Base-by-base conservation (phyloP, 495 filamentous ascomycete species). In the Thermothielavioides terrestris region DNA sequence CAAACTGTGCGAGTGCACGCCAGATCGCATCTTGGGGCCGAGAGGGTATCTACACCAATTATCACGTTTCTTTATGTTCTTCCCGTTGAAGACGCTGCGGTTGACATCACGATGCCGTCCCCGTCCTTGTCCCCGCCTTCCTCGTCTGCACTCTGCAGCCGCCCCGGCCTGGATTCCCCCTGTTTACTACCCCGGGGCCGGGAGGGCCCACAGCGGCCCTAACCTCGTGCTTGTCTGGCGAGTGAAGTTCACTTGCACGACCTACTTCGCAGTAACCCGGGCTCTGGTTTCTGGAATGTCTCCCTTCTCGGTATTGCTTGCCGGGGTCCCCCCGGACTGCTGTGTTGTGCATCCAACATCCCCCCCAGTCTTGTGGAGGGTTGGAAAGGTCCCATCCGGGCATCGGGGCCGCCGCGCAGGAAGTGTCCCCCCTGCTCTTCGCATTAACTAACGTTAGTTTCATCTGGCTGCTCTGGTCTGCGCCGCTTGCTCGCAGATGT, bases 401-500 rank as follows among this genome's bases (percentile, higher is more conserved):
- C n/a, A n/a, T n/a, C n/a, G n/a, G n/a, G n/a, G n/a, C n/a, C n/a
- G n/a, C n/a, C n/a, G n/a, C n/a, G n/a, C n/a, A n/a, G n/a, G n/a
- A n/a, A n/a, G n/a, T n/a, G n/a, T n/a, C n/a, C n/a, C n/a, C n/a
- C n/a, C 27, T 11, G 27, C 27, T 6, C 27, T 30, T 11, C 27
- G 27, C 11, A 30, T 11, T 30, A 30, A 6, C 6, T 30, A 30
- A 11, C 6, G 11, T 6, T 11, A 30, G 11, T 11, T 6, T n/a
- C n/a, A n/a, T n/a, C n/a, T n/a, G n/a, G n/a, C 35, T 39, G 46
- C 21, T 32, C 37, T 50, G 45, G 57, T 53, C 57, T 53, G 42
- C 44, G 41, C 56, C 56, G 49, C 50, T 17, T 54, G 30, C 36
- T 28, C 20, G 41, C 44, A 34, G 36, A 32, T 15, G 4, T 26